A percentile compares a stretch with the other conserved stretches of the same genome.
phyloP scores from a whole-genome alignment of 2,329 filamentous ascomycete species.

The Colletotrichum simmondsii region DNA sequence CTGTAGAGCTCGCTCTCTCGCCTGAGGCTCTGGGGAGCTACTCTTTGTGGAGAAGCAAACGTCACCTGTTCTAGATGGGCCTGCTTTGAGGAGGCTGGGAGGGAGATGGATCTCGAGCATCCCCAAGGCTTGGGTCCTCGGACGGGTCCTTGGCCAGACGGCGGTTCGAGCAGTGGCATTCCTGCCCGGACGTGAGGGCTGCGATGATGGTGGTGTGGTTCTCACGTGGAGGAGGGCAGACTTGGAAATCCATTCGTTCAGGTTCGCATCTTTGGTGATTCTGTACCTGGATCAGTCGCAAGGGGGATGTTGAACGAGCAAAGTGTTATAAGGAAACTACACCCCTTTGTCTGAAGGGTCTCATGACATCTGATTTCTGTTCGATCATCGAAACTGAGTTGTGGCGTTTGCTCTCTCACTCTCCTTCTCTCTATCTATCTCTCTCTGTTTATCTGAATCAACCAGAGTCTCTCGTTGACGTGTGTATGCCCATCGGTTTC shows the following conservation, averaged over 20 bases:
- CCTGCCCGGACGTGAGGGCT: constrained; percentile 6
- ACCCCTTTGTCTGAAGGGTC: background rate
- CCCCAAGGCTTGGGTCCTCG: background rate
- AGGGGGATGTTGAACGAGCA: constrained; percentile 14
- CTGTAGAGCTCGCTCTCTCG: background rate
- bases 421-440: constrained; percentile 3
- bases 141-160: background rate
- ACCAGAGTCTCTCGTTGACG: constrained; percentile 18
- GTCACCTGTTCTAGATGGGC: background rate
- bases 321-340: constrained; percentile 21
- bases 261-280: constrained; percentile 3
- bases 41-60: background rate
- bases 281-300: constrained; percentile 16
- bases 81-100: constrained; percentile 3
- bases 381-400: background rate
- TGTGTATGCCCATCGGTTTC: background rate
- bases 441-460: background rate
- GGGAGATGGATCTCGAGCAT: background rate
- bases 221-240: background rate
- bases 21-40: too few relatives aligned
- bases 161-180: constrained; percentile 11
- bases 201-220: constrained; percentile 3
- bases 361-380: background rate
- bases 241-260: background rate
- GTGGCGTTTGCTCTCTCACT: background rate